These are phyloP conservation scores for Scenedesmus sp. DNA, from an alignment of 163 green algal genomes.

Conservation along the genomic window DNA sequence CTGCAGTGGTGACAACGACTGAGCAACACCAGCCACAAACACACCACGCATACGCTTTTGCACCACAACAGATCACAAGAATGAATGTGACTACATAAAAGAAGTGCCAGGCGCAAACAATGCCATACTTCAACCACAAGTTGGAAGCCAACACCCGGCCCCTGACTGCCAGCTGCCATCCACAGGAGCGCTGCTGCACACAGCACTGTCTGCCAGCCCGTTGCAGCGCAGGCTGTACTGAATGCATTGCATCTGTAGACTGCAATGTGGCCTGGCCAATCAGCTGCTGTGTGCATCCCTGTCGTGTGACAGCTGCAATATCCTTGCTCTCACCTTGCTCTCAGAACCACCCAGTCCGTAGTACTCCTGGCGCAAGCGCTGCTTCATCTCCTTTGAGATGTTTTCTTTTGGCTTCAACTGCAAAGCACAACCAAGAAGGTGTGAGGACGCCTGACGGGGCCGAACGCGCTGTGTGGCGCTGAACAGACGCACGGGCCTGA, in stretches of 20 bases:
- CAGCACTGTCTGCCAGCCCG: not conserved
- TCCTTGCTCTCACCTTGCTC: slow-evolving; percentile 63
- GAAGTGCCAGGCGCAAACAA: not conserved
- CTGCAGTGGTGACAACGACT: not conserved
- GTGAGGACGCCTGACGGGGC: not conserved
- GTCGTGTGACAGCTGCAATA: not conserved
- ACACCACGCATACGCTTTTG: not conserved
- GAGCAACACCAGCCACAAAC: not conserved
- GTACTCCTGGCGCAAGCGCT: slow-evolving; percentile 72
- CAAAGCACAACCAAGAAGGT: not conserved
- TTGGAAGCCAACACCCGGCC: not conserved
- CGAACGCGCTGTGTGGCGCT: not conserved
- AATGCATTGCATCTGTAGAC: too few species aligned
- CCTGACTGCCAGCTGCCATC: not conserved
- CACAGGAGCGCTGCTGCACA: not conserved
- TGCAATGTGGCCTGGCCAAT: not conserved
- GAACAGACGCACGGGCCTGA: not conserved
- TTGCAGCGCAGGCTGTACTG: not conserved
- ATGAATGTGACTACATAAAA: not conserved
- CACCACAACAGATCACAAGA: not conserved
- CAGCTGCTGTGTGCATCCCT: not conserved
- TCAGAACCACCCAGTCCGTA: slow-evolving; percentile 69
- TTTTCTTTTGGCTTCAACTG: slow-evolving; percentile 53
- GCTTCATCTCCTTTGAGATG: slow-evolving; percentile 76
- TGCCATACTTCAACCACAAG: not conserved